These are phyloP conservation scores for Schoenoplectus triqueter DNA, from an alignment of 202 grass and related monocot species.

Conservation along the genomic window DNA sequence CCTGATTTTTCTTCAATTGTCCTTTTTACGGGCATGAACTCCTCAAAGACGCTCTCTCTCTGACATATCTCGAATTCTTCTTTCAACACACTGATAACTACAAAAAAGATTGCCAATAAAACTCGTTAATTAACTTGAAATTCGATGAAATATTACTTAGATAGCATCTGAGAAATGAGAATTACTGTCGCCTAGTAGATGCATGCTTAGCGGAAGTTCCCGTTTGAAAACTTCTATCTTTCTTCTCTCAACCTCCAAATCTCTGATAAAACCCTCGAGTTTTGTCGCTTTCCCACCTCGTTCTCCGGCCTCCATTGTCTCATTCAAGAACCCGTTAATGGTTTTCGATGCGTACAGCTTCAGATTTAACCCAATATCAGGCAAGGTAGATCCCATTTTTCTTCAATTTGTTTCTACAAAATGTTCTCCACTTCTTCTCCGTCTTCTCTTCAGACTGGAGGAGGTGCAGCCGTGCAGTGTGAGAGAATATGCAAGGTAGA, in stretches of 20 bases:
- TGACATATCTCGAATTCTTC: constrained; percentile 57
- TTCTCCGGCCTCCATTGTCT: constrained; percentile 21
- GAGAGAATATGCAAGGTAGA: constrained; percentile 9
- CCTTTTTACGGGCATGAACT: constrained; percentile 30
- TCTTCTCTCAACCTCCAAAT: constrained; percentile 73
- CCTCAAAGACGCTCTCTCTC: constrained; percentile 35
- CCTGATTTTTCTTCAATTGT: constrained; percentile 34
- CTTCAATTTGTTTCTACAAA: neutral
- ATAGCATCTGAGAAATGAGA: constrained; percentile 17
- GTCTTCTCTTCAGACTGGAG: neutral
- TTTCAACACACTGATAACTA: constrained; percentile 83
- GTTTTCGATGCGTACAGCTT: constrained; percentile 48
- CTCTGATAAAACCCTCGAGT: constrained; percentile 67
- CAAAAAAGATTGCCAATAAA: neutral
- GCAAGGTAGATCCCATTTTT: constrained; percentile 26
- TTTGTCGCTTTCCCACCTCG: constrained; percentile 42
- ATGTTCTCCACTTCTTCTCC: neutral
- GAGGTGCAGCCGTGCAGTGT: neutral
- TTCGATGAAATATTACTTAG: neutral
- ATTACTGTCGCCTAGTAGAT: constrained; percentile 69
- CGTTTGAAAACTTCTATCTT: constrained; percentile 93
- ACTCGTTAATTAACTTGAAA: neutral
- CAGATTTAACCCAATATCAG: constrained; percentile 44
- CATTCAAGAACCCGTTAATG: constrained; percentile 51
- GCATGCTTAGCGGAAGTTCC: constrained; percentile 90